Percentiles rank a stretch among this genome's conserved stretches.
Conservation (phyloP, 345 rosid species). For the Anacardium occidentale region DNA sequence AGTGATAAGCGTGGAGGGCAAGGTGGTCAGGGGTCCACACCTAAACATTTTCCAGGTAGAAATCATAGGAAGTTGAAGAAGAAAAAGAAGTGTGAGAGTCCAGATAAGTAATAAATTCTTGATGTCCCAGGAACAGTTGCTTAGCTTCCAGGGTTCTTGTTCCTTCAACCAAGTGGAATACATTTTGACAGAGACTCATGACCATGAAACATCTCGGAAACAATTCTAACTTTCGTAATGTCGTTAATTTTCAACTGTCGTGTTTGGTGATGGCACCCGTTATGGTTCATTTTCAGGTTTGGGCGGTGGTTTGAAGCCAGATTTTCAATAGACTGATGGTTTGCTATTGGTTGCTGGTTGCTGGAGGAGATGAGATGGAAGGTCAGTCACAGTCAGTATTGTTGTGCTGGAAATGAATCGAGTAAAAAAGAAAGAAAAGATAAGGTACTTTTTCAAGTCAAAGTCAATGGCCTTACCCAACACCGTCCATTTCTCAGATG, state of each 20-base stretch:
- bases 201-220: conserved; percentile 3
- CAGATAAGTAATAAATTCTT: background rate
- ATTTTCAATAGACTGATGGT: background rate
- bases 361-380: background rate
- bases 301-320: conserved; percentile 6
- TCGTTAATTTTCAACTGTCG: background rate
- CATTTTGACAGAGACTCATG: background rate
- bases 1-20: no score
- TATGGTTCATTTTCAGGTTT: background rate
- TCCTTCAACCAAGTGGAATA: background rate
- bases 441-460: background rate
- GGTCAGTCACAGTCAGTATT: no score
- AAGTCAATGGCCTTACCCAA: background rate
- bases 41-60: background rate
- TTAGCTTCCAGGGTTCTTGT: background rate
- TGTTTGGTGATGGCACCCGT: background rate
- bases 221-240: background rate
- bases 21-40: no score
- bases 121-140: background rate
- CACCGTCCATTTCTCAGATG: conserved; percentile 15
- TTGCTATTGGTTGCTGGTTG: background rate
- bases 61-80: background rate
- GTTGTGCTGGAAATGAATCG: no score
- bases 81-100: background rate
- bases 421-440: background rate